Evolutionary conservation across 768 basidiomycete genomes (phyloP).

Genomic region (Saitozyma podzolica): DNA sequence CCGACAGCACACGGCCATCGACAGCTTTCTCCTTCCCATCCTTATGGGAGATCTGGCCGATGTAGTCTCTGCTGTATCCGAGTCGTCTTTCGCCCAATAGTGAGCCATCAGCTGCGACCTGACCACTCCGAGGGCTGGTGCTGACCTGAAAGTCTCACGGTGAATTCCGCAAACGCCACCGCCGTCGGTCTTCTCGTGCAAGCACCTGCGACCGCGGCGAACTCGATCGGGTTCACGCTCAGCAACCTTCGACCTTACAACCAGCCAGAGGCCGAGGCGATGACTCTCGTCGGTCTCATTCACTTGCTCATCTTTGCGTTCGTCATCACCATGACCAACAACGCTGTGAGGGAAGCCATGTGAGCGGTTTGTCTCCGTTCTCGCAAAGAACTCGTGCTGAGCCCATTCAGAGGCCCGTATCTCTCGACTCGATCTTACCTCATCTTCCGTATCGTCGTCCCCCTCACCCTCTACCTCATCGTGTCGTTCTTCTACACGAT

Average conservation of each 20-base stretch:
- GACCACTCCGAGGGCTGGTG: not conserved
- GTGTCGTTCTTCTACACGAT: conserved; percentile 56
- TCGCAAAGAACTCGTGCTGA: not conserved
- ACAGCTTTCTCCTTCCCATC: conserved; percentile 55
- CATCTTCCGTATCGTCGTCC: conserved; percentile 51
- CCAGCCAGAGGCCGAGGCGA: conserved; percentile 54
- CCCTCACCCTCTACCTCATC: conserved; percentile 53
- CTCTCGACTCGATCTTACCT: conserved; percentile 54
- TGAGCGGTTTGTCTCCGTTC: conserved; percentile 11
- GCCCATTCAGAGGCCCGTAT: conserved; percentile 48
- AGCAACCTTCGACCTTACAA: conserved; percentile 56
- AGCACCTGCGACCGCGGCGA: conserved; percentile 55
- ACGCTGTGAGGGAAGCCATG: conserved; percentile 47
- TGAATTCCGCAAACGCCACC: conserved; percentile 50
- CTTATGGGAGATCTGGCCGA: conserved; percentile 35
- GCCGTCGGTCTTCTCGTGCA: conserved; percentile 53
- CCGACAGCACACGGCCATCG: conserved; percentile 55
- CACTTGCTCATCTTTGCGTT: conserved; percentile 52
- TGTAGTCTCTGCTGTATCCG: conserved; percentile 24
- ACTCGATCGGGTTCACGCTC: conserved; percentile 50
- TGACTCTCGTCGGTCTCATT: conserved; percentile 56
- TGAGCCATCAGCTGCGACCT: not conserved
- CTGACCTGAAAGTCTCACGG: not conserved
- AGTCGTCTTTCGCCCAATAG: conserved; percentile 25
- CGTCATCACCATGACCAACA: conserved; percentile 46